Percentiles rank a stretch among this genome's conserved stretches.
Conservation (phyloP, 179 eudicot species). For the Monotropa hypopitys region DNA sequence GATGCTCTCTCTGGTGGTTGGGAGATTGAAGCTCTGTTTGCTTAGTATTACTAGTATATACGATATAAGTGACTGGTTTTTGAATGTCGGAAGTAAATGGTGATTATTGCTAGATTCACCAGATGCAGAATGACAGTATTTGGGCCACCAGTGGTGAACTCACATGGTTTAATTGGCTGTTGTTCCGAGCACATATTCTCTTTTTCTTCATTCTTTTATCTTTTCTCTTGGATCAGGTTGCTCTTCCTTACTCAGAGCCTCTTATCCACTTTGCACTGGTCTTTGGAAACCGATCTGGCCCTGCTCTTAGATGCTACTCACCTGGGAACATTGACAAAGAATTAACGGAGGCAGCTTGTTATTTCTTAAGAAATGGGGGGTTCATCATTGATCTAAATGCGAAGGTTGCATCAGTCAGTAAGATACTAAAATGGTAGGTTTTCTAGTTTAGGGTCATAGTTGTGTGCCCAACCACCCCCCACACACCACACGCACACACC, state of each 20-base stretch:
- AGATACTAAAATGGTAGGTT: constrained; percentile 41
- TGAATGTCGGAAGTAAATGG: background rate
- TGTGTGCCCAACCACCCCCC: no score
- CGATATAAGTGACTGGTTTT: background rate
- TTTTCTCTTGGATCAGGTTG: constrained; percentile 23
- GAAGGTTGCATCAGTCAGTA: constrained; percentile 26
- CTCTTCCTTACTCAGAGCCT: constrained; percentile 43
- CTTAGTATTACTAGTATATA: background rate
- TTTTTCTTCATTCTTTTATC: background rate
- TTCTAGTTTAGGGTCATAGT: background rate
- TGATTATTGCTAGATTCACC: background rate
- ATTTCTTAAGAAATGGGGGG: constrained; percentile 34
- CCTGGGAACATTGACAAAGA: constrained; percentile 37
- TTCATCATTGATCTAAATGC: constrained; percentile 25
- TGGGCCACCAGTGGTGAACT: background rate
- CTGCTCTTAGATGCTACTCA: constrained; percentile 43
- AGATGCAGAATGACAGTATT: background rate
- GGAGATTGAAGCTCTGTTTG: background rate
- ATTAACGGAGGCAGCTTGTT: constrained; percentile 34
- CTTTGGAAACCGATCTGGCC: constrained; percentile 38
- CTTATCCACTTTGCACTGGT: constrained; percentile 45
- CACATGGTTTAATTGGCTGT: constrained; percentile 5
- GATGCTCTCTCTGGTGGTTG: background rate
- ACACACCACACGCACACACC: no score
- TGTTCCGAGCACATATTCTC: background rate